Percentiles rank a stretch among this genome's conserved stretches.
Conservation (phyloP, 768 basidiomycete species). For the Mycena belliarum region DNA sequence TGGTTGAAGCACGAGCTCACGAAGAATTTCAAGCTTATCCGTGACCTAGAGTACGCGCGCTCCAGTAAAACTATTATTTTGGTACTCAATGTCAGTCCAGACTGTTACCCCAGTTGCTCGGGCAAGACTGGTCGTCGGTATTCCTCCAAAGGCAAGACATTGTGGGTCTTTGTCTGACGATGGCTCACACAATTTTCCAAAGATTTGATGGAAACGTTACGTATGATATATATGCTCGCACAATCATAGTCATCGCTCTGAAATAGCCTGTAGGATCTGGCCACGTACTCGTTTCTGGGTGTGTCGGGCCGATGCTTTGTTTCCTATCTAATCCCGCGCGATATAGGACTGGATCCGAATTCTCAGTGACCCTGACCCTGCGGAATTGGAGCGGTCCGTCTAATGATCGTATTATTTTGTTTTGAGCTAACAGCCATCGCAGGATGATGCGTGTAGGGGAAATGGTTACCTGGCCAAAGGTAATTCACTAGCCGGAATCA, state of each 20-base stretch:
- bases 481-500: conserved; percentile 34
- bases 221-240: conserved; percentile 47
- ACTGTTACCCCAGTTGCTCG: conserved; percentile 87
- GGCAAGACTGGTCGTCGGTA: conserved; percentile 95
- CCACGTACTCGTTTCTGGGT: conserved; percentile 75
- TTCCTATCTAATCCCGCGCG: not conserved
- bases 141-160: too few species aligned
- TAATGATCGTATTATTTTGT: too few species aligned
- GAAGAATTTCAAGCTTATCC: conserved; percentile 76
- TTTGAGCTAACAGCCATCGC: not conserved
- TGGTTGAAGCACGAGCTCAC: conserved; percentile 94
- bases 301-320: not conserved
- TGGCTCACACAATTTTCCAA: too few species aligned
- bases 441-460: conserved; percentile 88
- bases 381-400: conserved; percentile 57
- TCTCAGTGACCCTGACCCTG: conserved; percentile 78
- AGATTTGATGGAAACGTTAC: conserved; percentile 88
- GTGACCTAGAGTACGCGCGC: conserved; percentile 70
- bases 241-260: conserved; percentile 17
- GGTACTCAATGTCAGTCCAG: not conserved
- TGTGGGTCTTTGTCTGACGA: too few species aligned
- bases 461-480: conserved; percentile 96
- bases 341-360: conserved; percentile 73
- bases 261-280: conserved; percentile 62
- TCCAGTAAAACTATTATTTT: not conserved